Evolutionary conservation across 495 filamentous ascomycete species (phyloP).

Genomic region (Parathielavia hyrcaniae): DNA sequence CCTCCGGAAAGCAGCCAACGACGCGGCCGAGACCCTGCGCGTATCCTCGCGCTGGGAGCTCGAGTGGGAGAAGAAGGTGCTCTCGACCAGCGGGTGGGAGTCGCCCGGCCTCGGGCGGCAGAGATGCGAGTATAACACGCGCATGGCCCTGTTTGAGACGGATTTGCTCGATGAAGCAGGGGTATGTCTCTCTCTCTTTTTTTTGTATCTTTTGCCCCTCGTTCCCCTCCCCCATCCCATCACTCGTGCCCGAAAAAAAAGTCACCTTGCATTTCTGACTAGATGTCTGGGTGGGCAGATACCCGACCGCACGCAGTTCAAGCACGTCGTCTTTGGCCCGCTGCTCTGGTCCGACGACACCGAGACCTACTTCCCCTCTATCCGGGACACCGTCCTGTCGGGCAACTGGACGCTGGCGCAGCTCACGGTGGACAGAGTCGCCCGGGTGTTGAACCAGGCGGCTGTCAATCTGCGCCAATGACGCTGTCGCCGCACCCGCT

Average conservation of each 20-base stretch:
- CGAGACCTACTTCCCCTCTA: slow-evolving; percentile 71
- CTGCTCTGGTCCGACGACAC: slow-evolving; percentile 65
- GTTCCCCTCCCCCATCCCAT: not conserved
- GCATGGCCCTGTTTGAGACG: slow-evolving; percentile 75
- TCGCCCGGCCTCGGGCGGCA: slow-evolving; percentile 55
- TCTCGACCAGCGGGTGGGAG: slow-evolving; percentile 64
- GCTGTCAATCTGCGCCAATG: slow-evolving; percentile 30
- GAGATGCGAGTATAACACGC: slow-evolving; percentile 60
- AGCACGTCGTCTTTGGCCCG: slow-evolving; percentile 84
- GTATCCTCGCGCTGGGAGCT: slow-evolving; percentile 68
- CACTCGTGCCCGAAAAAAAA: not conserved
- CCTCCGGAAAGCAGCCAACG: slow-evolving; percentile 54
- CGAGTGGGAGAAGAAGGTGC: slow-evolving; percentile 60
- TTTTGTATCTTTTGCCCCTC: too few species aligned
- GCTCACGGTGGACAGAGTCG: slow-evolving; percentile 63
- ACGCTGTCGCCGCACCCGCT: not conserved
- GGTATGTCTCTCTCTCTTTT: slow-evolving; percentile 49
- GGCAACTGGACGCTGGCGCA: slow-evolving; percentile 67
- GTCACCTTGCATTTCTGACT: not conserved
- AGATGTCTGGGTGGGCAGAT: slow-evolving; percentile 48
- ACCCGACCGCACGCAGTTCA: slow-evolving; percentile 86
- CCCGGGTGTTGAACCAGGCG: slow-evolving; percentile 60
- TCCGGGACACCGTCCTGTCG: slow-evolving; percentile 71
- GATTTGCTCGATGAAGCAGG: slow-evolving; percentile 74
- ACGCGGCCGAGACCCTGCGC: slow-evolving; percentile 53